Evolutionary conservation across 1,284 basidiomycete genomes (phyloP), one percentile per base, ranked within the genome.

Genomic region (Coniferiporia weirii): DNA sequence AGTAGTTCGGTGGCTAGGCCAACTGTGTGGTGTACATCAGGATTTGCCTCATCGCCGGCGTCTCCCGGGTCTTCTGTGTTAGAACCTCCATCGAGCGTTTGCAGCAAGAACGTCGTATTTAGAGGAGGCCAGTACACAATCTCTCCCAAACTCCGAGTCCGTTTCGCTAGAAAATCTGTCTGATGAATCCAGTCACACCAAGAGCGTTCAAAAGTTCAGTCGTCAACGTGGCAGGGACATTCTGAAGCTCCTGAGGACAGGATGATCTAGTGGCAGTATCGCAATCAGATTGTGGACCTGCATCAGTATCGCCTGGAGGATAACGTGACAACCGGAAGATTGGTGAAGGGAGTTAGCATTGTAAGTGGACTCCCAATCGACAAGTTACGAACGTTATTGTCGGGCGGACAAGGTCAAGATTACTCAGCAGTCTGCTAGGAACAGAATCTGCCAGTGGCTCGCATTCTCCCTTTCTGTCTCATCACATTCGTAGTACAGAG

Each of bases 1-100:
- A 65, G 62, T n/a, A 67, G 64, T 43, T 64, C 61, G 40, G 63
- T 61, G 17, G 67, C 64, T 44, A 66, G 54, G 52, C 66, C 67
- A 27, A 75, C 66, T 13, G 74, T 75, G 64, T 75, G 75, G 58
- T 75, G 73, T 34, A 67, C 71, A 59, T 74, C 72, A 35, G 73
- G 64, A 59, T 73, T 70, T 13, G 70, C 71, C 64, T 72, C 69
- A 22, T 65, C 50, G 27, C 70, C 70, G 32, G 68, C 69, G 2
- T 63, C n/a, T 7, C 46, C 34, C 7, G 27, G 27, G 32, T 46
- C 52, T 50, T 67, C 65, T 10, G 66, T 60, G 48, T 69, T 65
- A 6, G 22, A 20, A 17, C 68, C 68, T 9, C 63, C 65, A 51
- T 66, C 63, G 19, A 67, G 44, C 32, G 60, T 63, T 49, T 66